phyloP scores from a whole-genome alignment of 2,329 filamentous ascomycete species.

The Beauveria caledonica region DNA sequence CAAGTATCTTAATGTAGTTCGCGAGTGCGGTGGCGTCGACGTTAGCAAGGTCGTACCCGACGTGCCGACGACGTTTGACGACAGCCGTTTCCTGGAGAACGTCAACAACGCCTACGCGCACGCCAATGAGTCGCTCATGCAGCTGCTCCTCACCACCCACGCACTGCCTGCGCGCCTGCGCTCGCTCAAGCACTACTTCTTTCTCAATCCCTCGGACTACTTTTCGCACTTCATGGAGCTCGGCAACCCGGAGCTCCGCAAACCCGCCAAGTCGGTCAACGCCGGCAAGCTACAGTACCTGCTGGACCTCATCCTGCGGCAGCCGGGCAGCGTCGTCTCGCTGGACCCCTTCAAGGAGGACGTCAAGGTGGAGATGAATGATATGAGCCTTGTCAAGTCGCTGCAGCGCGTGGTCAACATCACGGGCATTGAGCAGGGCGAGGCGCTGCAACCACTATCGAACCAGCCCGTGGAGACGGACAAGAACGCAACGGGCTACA shows the following conservation, averaged over 20 bases:
- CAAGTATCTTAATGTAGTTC: constrained; percentile 95
- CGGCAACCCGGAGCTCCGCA: constrained; percentile 78
- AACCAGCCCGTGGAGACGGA: constrained; percentile 65
- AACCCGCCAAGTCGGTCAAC: constrained; percentile 82
- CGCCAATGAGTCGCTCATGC: constrained; percentile 87
- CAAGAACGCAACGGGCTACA: constrained; percentile 83
- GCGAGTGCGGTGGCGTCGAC: constrained; percentile 93
- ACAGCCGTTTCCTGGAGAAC: constrained; percentile 86
- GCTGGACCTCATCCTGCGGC: constrained; percentile 91
- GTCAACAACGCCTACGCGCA: constrained; percentile 92
- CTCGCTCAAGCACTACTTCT: constrained; percentile 98
- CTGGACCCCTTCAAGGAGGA: constrained; percentile 98
- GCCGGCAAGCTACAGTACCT: constrained; percentile 88
- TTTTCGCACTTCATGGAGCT: constrained; percentile 97
- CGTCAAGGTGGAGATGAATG: constrained; percentile 95
- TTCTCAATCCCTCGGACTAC: constrained; percentile 94
- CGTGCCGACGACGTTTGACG: constrained; percentile 87
- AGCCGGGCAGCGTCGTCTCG: constrained; percentile 87
- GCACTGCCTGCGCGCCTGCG: constrained; percentile 77
- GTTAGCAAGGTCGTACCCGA: constrained; percentile 81
- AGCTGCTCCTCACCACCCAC: constrained; percentile 85
- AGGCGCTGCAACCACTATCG: constrained; percentile 65
- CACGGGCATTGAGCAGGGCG: constrained; percentile 86
- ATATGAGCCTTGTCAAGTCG: constrained; percentile 84
- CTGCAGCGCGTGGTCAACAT: constrained; percentile 95